These are phyloP conservation scores for Camellia japonica DNA, from an alignment of 148 eudicot species.

Conservation along the genomic window DNA sequence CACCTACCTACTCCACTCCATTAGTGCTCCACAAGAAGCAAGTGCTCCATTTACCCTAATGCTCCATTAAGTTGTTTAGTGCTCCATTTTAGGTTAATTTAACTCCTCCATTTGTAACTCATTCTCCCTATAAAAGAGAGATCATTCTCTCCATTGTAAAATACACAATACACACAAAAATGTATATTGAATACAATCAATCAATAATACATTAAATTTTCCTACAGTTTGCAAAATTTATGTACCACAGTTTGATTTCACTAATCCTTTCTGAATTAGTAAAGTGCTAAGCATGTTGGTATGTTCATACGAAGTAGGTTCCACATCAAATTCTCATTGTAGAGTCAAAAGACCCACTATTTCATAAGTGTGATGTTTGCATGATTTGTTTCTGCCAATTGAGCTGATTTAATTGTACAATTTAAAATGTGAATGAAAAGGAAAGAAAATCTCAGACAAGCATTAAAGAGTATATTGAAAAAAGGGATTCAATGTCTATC, in stretches of 20 bases:
- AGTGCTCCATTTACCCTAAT: no score
- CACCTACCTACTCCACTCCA: no score
- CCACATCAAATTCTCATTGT: neutral
- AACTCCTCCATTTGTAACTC: no score
- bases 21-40: no score
- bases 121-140: no score
- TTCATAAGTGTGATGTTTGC: neutral
- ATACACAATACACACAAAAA: no score
- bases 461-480: neutral
- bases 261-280: neutral
- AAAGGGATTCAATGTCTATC: neutral
- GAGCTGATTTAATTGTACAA: neutral
- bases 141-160: no score
- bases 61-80: no score
- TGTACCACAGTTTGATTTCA: neutral
- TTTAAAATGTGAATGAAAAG: neutral
- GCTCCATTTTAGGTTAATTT: no score
- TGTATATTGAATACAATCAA: no score
- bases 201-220: no score
- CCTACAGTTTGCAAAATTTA: neutral
- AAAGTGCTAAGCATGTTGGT: neutral
- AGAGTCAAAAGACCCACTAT: neutral
- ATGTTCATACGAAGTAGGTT: neutral
- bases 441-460: neutral
- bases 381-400: neutral